Base-by-base conservation (phyloP, 1,284 basidiomycete genomes). In the Microbotryum silenes-acaulis region DNA sequence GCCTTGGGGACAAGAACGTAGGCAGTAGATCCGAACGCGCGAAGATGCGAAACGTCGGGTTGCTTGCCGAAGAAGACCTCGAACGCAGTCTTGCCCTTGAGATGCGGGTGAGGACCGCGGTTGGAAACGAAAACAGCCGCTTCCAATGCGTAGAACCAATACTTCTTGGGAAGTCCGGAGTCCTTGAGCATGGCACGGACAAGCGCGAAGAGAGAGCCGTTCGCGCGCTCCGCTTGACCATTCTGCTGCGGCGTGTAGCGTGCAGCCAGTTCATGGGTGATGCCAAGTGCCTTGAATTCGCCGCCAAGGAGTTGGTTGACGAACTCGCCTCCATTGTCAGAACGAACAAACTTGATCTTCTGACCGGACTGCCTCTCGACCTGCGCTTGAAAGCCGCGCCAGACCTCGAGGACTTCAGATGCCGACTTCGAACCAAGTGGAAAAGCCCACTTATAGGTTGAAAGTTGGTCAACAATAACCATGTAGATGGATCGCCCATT, bases 241-340 rank as follows among this genome's bases (percentile, higher is more conserved):
- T 66, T 66, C 29, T 59, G 45, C 50, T 63, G 27, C 4, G 61
- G 64, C 20, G 61, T 53, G 50, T 50, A 52, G 27, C 62, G 59
- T 6, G 57, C 46, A 16, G 62, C 52, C 20, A 48, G 37, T 14
- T 54, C 42, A 20, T 59, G 44, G 6, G 16, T 45, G 53, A 64
- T 66, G 16, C 65, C 65, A 6, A 20, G 12, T 20, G 7, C 20
- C 23, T 33, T 12, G 18, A 59, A 44, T 31, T 57, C 60, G 18
- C 18, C 44, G 6, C 5, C 12, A 33, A 61, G 57, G 4, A 51
- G 25, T 10, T 51, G 42, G 23, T 49, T 54, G 20, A 45, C 51
- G 51, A 63, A 66, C 51, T 66, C 62, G 25, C 54, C 54, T 7
- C 62, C 65, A 44, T 56, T 59, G 52, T 64, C 62, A 20, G 57